Conservation (phyloP, 129 eudicot genomes). For the Centaurea solstitialis region DNA sequence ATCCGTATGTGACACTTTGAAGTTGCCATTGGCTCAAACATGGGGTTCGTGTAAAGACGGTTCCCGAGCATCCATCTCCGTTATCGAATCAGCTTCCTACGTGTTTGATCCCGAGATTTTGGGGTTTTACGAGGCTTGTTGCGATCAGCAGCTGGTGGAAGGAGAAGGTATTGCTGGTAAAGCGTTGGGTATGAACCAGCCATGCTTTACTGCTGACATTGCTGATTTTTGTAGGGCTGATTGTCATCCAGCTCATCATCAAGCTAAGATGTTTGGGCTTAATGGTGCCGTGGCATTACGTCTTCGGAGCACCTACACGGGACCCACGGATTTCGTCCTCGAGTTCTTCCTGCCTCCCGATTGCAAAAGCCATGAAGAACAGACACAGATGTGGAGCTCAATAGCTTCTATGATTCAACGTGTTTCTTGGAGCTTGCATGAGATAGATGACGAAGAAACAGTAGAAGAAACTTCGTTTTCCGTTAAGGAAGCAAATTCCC, state of each 20-base stretch:
- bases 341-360: conserved; percentile 55
- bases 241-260: conserved; percentile 52
- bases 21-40: conserved; percentile 62
- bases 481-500: conserved; percentile 19
- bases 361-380: conserved; percentile 44
- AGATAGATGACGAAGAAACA: conserved; percentile 33
- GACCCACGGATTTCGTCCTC: conserved; percentile 39
- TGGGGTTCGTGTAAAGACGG: conserved; percentile 48
- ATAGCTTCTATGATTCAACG: conserved; percentile 33
- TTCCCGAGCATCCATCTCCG: conserved; percentile 40
- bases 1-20: conserved; percentile 42
- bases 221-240: conserved; percentile 54
- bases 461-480: conserved; percentile 18
- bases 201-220: conserved; percentile 51
- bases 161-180: conserved; percentile 67
- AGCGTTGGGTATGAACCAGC: conserved; percentile 61
- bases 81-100: conserved; percentile 55
- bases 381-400: conserved; percentile 32
- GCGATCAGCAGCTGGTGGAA: conserved; percentile 39
- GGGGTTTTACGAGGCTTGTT: conserved; percentile 49
- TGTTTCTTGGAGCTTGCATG: conserved; percentile 41
- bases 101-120: conserved; percentile 42
- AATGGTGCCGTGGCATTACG: conserved; percentile 52
- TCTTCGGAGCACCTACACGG: conserved; percentile 43
- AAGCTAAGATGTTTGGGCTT: conserved; percentile 46